Evolutionary conservation across 768 basidiomycete species (phyloP), one percentile per base, ranked within the genome.

Genomic region (Dentipellis sp.): DNA sequence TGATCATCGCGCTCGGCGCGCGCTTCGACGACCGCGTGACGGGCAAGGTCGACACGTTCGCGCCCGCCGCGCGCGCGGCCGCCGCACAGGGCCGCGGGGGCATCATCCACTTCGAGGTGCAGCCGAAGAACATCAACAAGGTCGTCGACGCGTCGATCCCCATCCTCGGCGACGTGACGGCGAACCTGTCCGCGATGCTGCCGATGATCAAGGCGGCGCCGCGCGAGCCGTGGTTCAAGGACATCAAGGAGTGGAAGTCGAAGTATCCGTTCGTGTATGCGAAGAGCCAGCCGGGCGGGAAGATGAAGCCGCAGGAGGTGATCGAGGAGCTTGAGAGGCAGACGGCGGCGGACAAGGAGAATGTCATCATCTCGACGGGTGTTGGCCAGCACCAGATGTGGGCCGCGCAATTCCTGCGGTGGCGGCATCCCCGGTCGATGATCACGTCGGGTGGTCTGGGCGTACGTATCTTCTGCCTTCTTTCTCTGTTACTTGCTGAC

Each of bases 321-420:
- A 83, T 99, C 40, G 88, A 93, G 73, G 94, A 94, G 73, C 78
- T 99, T 42, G 86, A 98, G 65, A 75, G 66, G 53, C 89, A 92
- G 74, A 83, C 82, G n/a, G 75, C 74, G 50, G 77, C 87, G 57
- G 80, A 75, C 69, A 95, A 98, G 74, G 87, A 91, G 56, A 83
- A 97, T 21, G 80, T 97, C 39, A 73, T 99, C 65, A 72, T 99
- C 53, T 71, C 91, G 10, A 99, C 97, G 14, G 97, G 97, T 63
- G 97, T 99, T 19, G 97, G 97, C 8, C 97, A 99, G 69, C 97
- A 98, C 73, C 95, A 99, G 72, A 98, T 98, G 97, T 98, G 93
- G 94, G 95, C 95, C 1, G 91, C 91, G 42, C 97, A 99, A 70
- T 78, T 86, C 68, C 98, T 82, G 72, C 78, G 94, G 57, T 99